A percentile compares a stretch with the other conserved stretches of the same genome.
Conservation (phyloP, 2,329 filamentous ascomycete species). For the Trichoderma cornu-damae region DNA sequence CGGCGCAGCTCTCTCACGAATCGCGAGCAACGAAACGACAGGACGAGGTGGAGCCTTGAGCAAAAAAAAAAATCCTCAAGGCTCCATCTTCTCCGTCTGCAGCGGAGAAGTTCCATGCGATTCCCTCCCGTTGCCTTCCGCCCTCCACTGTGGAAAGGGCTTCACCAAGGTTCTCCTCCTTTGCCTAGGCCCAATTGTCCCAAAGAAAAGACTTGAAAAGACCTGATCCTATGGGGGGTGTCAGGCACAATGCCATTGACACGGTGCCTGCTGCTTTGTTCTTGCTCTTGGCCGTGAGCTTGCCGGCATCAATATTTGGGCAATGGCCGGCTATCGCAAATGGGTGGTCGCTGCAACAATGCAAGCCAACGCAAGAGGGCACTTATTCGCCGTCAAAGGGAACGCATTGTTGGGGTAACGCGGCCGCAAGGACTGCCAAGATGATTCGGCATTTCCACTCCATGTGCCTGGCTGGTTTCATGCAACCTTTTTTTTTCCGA, state of each 20-base stretch:
- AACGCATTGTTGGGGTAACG: neutral
- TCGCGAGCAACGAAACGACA: neutral
- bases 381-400: neutral
- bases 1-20: slow-evolving; percentile 5
- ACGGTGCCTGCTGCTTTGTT: neutral
- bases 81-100: neutral
- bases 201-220: neutral
- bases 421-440: neutral
- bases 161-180: neutral
- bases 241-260: neutral
- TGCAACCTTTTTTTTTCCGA: neutral
- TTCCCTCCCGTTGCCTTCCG: slow-evolving; percentile 1
- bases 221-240: too few relatives aligned
- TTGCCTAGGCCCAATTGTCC: neutral
- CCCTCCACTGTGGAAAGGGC: neutral
- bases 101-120: slow-evolving; percentile 12
- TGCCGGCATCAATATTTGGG: neutral
- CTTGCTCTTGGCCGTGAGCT: neutral
- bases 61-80: slow-evolving; percentile 6
- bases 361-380: neutral
- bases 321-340: neutral
- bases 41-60: slow-evolving; percentile 11
- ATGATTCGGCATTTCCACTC: neutral
- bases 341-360: neutral
- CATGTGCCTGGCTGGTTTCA: neutral